phyloP scores from a whole-genome alignment of 2,329 filamentous ascomycete species.

The Huntiella omanensis region DNA sequence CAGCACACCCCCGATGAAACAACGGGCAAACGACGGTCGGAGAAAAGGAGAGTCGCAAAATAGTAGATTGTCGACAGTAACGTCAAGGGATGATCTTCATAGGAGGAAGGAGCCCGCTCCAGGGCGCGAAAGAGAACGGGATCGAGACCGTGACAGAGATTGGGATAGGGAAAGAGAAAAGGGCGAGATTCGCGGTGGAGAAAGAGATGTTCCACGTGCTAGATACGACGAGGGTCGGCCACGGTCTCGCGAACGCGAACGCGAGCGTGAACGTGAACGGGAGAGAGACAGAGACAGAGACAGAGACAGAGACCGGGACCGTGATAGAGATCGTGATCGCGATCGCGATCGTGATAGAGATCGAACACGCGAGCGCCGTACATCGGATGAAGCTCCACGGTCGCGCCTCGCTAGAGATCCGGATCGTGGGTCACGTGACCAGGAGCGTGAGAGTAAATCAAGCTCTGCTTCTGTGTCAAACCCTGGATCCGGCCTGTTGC shows the following conservation, averaged over 20 bases:
- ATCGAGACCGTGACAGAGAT: conserved; percentile 4
- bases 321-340: conserved; percentile 1
- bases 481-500: too few relatives aligned
- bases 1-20: too few relatives aligned
- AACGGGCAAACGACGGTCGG: too few relatives aligned
- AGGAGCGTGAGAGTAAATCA: conserved; percentile 6
- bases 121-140: conserved; percentile 1
- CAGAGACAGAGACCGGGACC: background rate
- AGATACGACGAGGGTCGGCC: background rate
- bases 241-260: conserved; percentile 1
- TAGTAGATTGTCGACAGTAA: too few relatives aligned
- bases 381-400: background rate
- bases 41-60: too few relatives aligned
- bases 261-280: conserved; percentile 5
- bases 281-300: background rate
- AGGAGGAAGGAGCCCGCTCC: background rate
- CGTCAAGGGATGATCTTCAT: too few relatives aligned
- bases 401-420: background rate
- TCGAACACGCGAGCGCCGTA: conserved; percentile 1
- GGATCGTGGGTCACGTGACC: background rate
- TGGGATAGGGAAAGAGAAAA: conserved; percentile 2
- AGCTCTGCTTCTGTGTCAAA: background rate
- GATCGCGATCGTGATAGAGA: conserved; percentile 4
- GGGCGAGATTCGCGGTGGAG: background rate
- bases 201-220: conserved; percentile 1